Percentiles rank a stretch among this genome's conserved stretches.
Conservation (phyloP, 2,329 filamentous ascomycete genomes). For the Raffaelea ambrosiae region DNA sequence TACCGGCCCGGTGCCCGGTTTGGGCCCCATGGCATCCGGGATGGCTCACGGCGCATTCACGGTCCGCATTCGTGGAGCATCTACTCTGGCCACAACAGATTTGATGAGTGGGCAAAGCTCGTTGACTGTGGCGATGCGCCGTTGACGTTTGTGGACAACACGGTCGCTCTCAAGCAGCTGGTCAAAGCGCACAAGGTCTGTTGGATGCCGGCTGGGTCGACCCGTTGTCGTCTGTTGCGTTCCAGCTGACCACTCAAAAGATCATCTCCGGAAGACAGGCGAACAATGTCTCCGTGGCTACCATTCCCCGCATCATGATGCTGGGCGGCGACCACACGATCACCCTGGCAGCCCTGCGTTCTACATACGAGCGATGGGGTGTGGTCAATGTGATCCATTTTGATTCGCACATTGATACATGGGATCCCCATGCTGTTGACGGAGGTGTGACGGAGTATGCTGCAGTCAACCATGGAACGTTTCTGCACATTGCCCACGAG, state of each 20-base stretch:
- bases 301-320: slow-evolving; percentile 45
- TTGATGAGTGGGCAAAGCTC: slow-evolving; percentile 61
- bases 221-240: background rate
- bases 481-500: slow-evolving; percentile 53
- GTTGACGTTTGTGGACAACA: slow-evolving; percentile 70
- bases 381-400: slow-evolving; percentile 51
- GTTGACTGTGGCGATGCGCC: slow-evolving; percentile 76
- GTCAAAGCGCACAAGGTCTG: slow-evolving; percentile 42
- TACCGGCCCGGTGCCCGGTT: slow-evolving; percentile 18
- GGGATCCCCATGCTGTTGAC: slow-evolving; percentile 56
- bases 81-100: slow-evolving; percentile 46
- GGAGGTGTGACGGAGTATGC: slow-evolving; percentile 53
- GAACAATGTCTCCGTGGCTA: slow-evolving; percentile 34
- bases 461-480: slow-evolving; percentile 54
- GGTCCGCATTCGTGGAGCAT: slow-evolving; percentile 14
- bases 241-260: background rate
- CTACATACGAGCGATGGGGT: slow-evolving; percentile 46
- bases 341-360: slow-evolving; percentile 53
- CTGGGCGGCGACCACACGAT: slow-evolving; percentile 23
- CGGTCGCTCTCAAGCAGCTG: slow-evolving; percentile 64
- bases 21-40: slow-evolving; percentile 18
- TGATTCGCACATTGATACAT: slow-evolving; percentile 54
- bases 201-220: background rate
- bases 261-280: slow-evolving; percentile 19
- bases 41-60: slow-evolving; percentile 16